Evolutionary conservation across 1,284 basidiomycete species (phyloP).

Genomic region (Filobasidium uniguttulatum): DNA sequence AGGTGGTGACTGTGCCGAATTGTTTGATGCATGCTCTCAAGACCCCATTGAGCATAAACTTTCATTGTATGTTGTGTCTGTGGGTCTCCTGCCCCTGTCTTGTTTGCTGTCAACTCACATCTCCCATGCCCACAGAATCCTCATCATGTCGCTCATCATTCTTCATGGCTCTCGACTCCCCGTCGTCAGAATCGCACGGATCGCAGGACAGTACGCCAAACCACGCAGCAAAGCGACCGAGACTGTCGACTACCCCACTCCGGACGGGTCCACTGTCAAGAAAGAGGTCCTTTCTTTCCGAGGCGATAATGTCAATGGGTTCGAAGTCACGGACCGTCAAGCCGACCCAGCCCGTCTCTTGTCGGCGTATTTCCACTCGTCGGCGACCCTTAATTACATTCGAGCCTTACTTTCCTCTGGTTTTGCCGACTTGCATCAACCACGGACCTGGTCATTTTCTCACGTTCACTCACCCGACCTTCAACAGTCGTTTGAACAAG

Average conservation of each 20-base stretch:
- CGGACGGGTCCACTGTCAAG: conserved; percentile 20
- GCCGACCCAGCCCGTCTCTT: conserved; percentile 79
- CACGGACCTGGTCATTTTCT: conserved; percentile 77
- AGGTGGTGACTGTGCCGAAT: conserved; percentile 93
- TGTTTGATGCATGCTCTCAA: conserved; percentile 80
- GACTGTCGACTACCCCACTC: conserved; percentile 44
- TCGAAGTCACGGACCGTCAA: conserved; percentile 50
- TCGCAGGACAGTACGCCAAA: conserved; percentile 94
- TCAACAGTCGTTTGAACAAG: conserved; percentile 65
- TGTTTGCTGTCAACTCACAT: neutral
- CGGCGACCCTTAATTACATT: conserved; percentile 84
- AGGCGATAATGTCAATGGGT: conserved; percentile 94
- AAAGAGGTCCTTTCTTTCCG: conserved; percentile 41
- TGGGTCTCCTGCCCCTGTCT: neutral
- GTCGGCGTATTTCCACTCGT: conserved; percentile 84
- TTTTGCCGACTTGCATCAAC: conserved; percentile 81
- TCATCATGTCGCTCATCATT: conserved; percentile 88
- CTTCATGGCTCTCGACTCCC: conserved; percentile 85
- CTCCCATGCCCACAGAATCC: conserved; percentile 40
- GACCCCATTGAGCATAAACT: conserved; percentile 89
- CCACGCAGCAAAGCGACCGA: conserved; percentile 80
- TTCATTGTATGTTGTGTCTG: conserved; percentile 45
- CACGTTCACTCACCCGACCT: conserved; percentile 76
- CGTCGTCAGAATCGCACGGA: conserved; percentile 81
- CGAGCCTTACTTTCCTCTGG: conserved; percentile 76